phyloP scores from a whole-genome alignment of 805 yeast species.

The Candida bentonensis region DNA sequence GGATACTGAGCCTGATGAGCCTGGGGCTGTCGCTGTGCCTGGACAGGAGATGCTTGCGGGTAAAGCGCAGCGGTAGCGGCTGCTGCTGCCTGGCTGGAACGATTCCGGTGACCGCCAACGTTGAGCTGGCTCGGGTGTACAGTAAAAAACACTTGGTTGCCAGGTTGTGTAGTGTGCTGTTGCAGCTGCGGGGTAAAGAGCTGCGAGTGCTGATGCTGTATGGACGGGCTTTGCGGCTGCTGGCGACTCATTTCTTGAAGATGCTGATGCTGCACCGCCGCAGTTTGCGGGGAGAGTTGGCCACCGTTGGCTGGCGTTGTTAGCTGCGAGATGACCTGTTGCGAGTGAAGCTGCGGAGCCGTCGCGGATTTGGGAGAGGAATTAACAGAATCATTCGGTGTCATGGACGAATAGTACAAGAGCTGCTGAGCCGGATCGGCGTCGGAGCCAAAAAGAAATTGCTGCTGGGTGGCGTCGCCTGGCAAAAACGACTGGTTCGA shows the following conservation, averaged over 20 bases:
- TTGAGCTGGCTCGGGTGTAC: not conserved
- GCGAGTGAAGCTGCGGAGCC: no score
- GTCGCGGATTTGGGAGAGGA: no score
- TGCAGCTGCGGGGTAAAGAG: not conserved
- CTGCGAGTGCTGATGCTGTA: not conserved
- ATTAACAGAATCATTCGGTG: no score
- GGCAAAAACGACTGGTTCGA: no score
- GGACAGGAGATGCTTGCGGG: constrained; percentile 1
- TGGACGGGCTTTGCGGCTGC: not conserved
- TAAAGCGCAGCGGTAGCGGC: not conserved
- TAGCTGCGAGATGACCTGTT: no score
- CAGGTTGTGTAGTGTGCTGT: not conserved
- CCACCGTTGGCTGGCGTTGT: no score
- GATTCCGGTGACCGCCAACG: not conserved
- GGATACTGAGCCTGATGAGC: not conserved
- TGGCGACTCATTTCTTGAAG: not conserved
- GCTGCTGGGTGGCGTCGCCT: no score
- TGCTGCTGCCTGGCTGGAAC: not conserved
- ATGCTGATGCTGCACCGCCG: not conserved
- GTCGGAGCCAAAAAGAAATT: no score
- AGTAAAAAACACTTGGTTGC: not conserved
- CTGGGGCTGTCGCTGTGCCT: not conserved
- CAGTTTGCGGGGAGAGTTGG: no score
- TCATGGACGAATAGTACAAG: no score
- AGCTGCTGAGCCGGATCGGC: no score